A percentile compares a stretch with the other conserved stretches of the same genome.
phyloP scores from a whole-genome alignment of 2,329 filamentous ascomycete species.

The Diaporthe citriasiana region DNA sequence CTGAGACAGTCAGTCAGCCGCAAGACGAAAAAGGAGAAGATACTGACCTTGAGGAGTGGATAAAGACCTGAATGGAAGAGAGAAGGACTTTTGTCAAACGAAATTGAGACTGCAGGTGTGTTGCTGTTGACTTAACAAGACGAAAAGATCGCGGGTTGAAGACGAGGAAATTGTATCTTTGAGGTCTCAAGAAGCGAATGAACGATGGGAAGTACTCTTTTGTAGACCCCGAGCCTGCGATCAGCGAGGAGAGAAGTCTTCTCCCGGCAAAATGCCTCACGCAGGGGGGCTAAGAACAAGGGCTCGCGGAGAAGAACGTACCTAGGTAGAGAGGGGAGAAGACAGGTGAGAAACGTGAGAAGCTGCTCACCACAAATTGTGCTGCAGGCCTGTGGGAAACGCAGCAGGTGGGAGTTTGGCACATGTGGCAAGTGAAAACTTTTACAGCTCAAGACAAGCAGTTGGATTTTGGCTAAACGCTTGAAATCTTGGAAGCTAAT shows the following conservation, averaged over 20 bases:
- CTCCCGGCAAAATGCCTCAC: too few relatives aligned
- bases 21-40: neutral
- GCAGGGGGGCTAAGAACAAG: too few relatives aligned
- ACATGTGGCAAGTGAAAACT: neutral
- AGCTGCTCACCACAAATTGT: neutral
- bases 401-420: too few relatives aligned
- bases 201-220: neutral
- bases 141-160: too few relatives aligned
- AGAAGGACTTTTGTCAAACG: neutral
- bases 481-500: too few relatives aligned
- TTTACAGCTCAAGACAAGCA: neutral
- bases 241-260: neutral
- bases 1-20: too few relatives aligned
- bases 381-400: neutral
- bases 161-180: neutral
- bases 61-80: neutral
- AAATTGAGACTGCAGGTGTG: too few relatives aligned
- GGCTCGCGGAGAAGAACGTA: neutral
- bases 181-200: neutral
- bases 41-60: rapidly evolving
- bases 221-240: too few relatives aligned
- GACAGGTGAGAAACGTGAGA: neutral
- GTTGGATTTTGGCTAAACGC: neutral
- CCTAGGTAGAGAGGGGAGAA: neutral
- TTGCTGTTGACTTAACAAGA: neutral